Evolutionary conservation across 75 land plant species (phyloP).

Genomic region (Selaginella tamariscina): DNA sequence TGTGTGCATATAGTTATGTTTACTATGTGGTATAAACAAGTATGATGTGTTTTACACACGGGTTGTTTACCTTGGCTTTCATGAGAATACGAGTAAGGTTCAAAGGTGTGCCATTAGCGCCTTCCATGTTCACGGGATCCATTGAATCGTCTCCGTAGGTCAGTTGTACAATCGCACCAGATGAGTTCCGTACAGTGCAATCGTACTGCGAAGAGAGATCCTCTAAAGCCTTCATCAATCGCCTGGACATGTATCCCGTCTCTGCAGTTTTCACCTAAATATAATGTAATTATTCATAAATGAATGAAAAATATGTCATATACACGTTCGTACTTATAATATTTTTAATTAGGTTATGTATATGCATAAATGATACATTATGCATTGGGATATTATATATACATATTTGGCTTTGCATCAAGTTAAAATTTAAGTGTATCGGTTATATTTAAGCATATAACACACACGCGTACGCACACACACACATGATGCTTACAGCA

Average conservation of each 20-base stretch:
- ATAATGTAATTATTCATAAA: not conserved
- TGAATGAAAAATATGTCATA: not conserved
- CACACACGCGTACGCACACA: too few relatives aligned
- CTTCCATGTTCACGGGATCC: slow-evolving; percentile 96
- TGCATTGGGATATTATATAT: too few relatives aligned
- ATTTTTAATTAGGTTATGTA: not conserved
- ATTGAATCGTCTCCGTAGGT: slow-evolving; percentile 93
- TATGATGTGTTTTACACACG: not conserved
- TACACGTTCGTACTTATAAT: not conserved
- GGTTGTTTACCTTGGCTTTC: slow-evolving; percentile 50
- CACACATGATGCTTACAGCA: slow-evolving; percentile 36
- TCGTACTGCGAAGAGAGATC: slow-evolving; percentile 77
- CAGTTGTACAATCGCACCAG: slow-evolving; percentile 72
- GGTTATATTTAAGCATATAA: too few relatives aligned
- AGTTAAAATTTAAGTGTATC: too few relatives aligned
- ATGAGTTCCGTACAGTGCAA: slow-evolving; percentile 74
- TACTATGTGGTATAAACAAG: not conserved
- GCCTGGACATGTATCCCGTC: slow-evolving; percentile 96
- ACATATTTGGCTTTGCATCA: too few relatives aligned
- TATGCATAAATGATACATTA: not conserved
- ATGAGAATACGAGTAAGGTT: slow-evolving; percentile 54
- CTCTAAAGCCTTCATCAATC: slow-evolving; percentile 89
- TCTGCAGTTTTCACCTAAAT: slow-evolving; percentile 91
- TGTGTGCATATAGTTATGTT: too few relatives aligned
- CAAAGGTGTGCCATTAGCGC: slow-evolving; percentile 51